Base-by-base conservation (phyloP, 345 rosid genomes). In the Hibiscus syriacus region DNA sequence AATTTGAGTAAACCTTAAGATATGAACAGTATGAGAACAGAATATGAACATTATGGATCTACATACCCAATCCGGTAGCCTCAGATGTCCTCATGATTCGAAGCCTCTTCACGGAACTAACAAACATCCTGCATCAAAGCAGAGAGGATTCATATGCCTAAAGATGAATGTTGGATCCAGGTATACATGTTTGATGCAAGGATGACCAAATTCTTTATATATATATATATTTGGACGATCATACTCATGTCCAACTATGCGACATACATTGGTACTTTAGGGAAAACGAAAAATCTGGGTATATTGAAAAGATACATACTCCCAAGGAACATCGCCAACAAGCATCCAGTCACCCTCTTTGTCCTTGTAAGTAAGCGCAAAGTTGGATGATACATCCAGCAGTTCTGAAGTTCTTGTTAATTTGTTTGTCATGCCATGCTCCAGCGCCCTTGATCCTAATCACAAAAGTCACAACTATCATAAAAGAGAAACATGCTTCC, bases 261-360 rank as follows among this genome's bases (percentile, higher is more conserved):
- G 32, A 2, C 32, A 29, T 29, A 29, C 32, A 29, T 29, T 29
- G 32, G 2, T 29, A 29, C 32, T 29, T 29, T 29, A 2, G 32
- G 32, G 32, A 29, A 29, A 29, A 29, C 32, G 2, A 29, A 29
- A 29, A 29, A 29, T 29, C 32, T 2, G 32, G 32, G 32, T 29
- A 29, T 29, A 13, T 3, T 19, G 39, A 53, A 55, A 27, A 72
- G 23, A 66, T 64, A 77, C 79, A 48, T 84, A 90, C 98, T 85
- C 83, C 98, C 98, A 93, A n/a, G 98, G 98, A 62, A 90, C 94
- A 79, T 93, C 98, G 27, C 98, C 98, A 64, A 87, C 92, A 45
- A 92, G 98, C 97, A 92, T 90, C 97, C 97, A 90, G 78, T 93
- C 98, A 59, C 97, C 98, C 0, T 93, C 98, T 75, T 82, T 90